Base-by-base conservation (phyloP, 805 yeast species). In the Hanseniaspora osmophila region DNA sequence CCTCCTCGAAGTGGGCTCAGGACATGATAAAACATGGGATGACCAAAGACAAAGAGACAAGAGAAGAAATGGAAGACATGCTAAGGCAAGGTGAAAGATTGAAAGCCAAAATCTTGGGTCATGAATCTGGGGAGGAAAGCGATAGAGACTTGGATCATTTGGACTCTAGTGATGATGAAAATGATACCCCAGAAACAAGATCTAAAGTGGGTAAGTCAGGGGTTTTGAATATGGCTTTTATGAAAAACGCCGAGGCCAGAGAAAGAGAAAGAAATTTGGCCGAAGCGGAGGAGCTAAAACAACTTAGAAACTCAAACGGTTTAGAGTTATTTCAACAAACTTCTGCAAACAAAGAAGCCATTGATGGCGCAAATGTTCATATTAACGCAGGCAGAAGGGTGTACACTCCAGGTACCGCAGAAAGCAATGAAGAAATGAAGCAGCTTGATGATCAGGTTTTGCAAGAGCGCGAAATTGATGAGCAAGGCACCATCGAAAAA, bases 1-100 rank as follows among this genome's bases (percentile, higher is more conserved):
- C 87, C 41, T 82, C 82, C 41, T 76, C 88, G 7, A 75, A 78
- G 55, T 92, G 96, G 96, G 96, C 96, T 15, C 78, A 78, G 60
- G 77, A 83, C 44, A 78, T 90, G 86, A 77, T 87, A 43, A 82
- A 80, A 53, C 84, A 87, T 53, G 97, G 96, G 13, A 73, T 92
- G 71, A 74, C 88, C 35, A 88, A 90, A 54, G 97, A 90, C 60
- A 76, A 80, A 33, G 77, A 75, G 32, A 82, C 83, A 17, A 71
- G 97, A 56, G 83, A 77, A 9, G 97, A 92, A 56, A 74, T 90
- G 70, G 97, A 92, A 63, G 96, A 86, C 56, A 88, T 88, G 96
- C 66, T 90, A 48, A 73, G 86, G 56, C 84, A 84, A 57, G 92
- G 95, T 39, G 95, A 88, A 56, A 69, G 72, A 45, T 69, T 90